Base-by-base conservation (phyloP, 2,329 filamentous ascomycete species). In the Clonostachys solani region DNA sequence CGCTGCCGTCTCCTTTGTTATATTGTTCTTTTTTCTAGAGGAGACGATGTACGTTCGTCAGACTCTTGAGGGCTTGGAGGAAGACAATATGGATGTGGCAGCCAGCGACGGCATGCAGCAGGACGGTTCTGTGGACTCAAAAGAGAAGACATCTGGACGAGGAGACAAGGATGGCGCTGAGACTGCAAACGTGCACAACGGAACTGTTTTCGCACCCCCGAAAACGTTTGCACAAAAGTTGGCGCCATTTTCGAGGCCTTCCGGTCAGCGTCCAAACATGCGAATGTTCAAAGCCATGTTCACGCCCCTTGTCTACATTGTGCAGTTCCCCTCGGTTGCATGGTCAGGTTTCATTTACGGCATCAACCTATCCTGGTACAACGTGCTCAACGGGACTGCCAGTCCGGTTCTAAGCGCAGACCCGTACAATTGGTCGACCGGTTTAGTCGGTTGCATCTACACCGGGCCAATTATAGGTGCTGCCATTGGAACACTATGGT, bases 1-100 rank as follows among this genome's bases (percentile, higher is more conserved):
- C 52, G 59, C 64, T 4, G 76, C 62, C 1, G 60, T 73, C 2
- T 67, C 63, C 10, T 73, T 77, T 36, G 54, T 82, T 16, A 68
- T 80, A 51, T 60, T 77, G 2, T 81, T 80, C 62, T 76, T 83
- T 54, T 73, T 76, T 58, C 73, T 81, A 67, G 80, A 83, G 58
- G 80, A 83, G 59, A 81, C 80, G 6, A 82, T 78, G 56, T 81
- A 75, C 56, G 60, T 66, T 44, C 69, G 73, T 12, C 47, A 57
- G 6, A 65, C 63, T 7, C 46, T 62, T 44, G 63, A 65, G 42
- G 65, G 58, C 17, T 51, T 42, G 15, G 37, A 41, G 13, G 44
- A 45, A 36, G 17, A 18, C 10, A 29, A 17, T 9, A 40, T 17
- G 16, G 16, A 6, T 13, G 35, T 33, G 4, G 4, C 16, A 15